Evolutionary conservation across 148 eudicot genomes (phyloP), one percentile per base, ranked within the genome.

Genomic region (Cornus suecica): DNA sequence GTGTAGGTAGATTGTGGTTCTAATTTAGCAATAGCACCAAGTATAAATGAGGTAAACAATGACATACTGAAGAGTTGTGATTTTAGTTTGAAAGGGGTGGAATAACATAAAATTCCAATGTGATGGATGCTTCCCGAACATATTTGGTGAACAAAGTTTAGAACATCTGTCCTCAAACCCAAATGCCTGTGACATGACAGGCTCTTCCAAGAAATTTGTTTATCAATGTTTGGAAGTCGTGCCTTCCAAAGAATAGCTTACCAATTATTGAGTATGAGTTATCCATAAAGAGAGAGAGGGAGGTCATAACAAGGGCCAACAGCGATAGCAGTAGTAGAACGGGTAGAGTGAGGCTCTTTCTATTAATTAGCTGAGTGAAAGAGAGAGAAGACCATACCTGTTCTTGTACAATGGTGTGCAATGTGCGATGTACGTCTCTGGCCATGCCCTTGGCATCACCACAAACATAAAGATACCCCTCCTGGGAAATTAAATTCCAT

Each of bases 391-490:
- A 14, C 58, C 64, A 68, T 83, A 92, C 94, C 94, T 90, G 97
- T 75, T 87, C 92, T 78, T 88, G 87, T 14, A 88, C 90, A 66
- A 93, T 91, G 79, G 88, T 85, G 74, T 93, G 97, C 80, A 93
- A 79, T 58, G 89, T 89, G 31, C 96, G 89, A 66, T 93, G 97
- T 56, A 93, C 97, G 79, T 93, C 97, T 78, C 85, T 81, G 54
- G 97, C 97, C 97, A 93, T 93, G 56, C 96, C 96, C 85, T 93
- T 93, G 41, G 97, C 97, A 85, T 92, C 97, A 74, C 97, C 97
- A 74, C 97, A 92, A 42, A 92, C 97, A 79, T 90, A 93, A 58
- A 93, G 82, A 81, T 90, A 89, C 13, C 87, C 97, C 5, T 86
- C 91, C 64, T 89, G 82, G 65, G 93, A 86, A 63, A 93, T 82